These are phyloP conservation scores for Aspergillus sparsus DNA, from an alignment of 495 filamentous ascomycete genomes.

Conservation along the genomic window DNA sequence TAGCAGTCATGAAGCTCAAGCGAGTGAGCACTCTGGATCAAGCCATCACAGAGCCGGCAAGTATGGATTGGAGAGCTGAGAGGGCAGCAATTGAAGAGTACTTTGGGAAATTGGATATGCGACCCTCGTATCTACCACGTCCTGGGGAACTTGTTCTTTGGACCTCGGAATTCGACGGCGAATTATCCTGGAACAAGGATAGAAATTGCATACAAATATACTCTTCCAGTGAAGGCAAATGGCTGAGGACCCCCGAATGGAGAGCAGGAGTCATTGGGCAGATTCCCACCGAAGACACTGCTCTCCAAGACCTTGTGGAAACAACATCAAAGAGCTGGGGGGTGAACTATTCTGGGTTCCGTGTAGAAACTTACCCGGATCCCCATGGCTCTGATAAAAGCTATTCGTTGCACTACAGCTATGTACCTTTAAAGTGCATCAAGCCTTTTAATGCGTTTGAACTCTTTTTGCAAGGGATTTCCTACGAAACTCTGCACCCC, in stretches of 20 bases:
- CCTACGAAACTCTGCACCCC: slow-evolving; percentile 48
- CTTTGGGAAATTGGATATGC: slow-evolving; percentile 38
- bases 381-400: slow-evolving; percentile 52
- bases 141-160: slow-evolving; percentile 61
- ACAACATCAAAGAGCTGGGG: slow-evolving; percentile 37
- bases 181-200: slow-evolving; percentile 38
- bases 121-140: slow-evolving; percentile 56
- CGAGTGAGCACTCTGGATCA: slow-evolving; percentile 40
- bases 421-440: slow-evolving; percentile 54
- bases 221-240: slow-evolving; percentile 28
- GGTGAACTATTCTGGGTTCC: slow-evolving; percentile 58
- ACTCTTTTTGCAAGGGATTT: slow-evolving; percentile 41
- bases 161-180: slow-evolving; percentile 38
- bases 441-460: slow-evolving; percentile 57
- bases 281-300: slow-evolving; percentile 43
- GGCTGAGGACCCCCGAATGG: slow-evolving; percentile 49
- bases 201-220: slow-evolving; percentile 36
- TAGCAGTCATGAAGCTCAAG: slow-evolving; percentile 51
- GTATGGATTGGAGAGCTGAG: slow-evolving; percentile 57
- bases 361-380: slow-evolving; percentile 57
- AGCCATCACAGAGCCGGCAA: slow-evolving; percentile 46
- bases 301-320: slow-evolving; percentile 45
- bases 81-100: slow-evolving; percentile 38
- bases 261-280: slow-evolving; percentile 58
- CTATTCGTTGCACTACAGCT: slow-evolving; percentile 53